These are phyloP conservation scores for Albifimbria verrucaria DNA, from an alignment of 2,329 filamentous ascomycete species.

Conservation along the genomic window DNA sequence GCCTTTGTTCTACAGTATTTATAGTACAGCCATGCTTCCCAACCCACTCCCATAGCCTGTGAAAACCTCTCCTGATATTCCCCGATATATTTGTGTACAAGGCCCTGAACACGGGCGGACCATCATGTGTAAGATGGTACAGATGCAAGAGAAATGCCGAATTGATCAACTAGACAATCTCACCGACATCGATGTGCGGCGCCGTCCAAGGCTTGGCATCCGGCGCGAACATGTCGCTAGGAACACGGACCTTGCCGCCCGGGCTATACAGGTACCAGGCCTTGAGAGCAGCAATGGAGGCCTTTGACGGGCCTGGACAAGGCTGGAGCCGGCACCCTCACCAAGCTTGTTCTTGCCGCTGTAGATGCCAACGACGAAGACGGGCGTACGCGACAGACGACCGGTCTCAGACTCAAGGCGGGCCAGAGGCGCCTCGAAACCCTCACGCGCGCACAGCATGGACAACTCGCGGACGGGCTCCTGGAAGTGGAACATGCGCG, in stretches of 20 bases:
- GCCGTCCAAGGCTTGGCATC: slow-evolving; percentile 63
- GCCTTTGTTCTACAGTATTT: slow-evolving; percentile 36
- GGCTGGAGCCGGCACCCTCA: slow-evolving; percentile 76
- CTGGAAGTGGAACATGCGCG: slow-evolving; percentile 77
- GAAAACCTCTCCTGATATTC: slow-evolving; percentile 13
- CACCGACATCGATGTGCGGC: slow-evolving; percentile 66
- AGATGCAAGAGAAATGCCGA: background rate
- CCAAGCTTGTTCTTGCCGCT: slow-evolving; percentile 88
- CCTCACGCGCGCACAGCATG: slow-evolving; percentile 80
- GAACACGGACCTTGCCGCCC: slow-evolving; percentile 57
- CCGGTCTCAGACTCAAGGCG: slow-evolving; percentile 89
- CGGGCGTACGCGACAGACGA: slow-evolving; percentile 76
- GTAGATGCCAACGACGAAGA: slow-evolving; percentile 92
- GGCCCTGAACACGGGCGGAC: slow-evolving; percentile 13
- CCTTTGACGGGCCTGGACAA: slow-evolving; percentile 75
- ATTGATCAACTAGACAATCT: slow-evolving; percentile 52
- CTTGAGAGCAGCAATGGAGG: slow-evolving; percentile 82
- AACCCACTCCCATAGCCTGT: slow-evolving; percentile 7
- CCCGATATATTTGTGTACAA: slow-evolving; percentile 27
- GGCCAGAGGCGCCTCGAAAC: slow-evolving; percentile 83
- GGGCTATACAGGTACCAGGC: slow-evolving; percentile 96
- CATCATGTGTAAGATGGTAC: slow-evolving; percentile 6
- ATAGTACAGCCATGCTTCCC: slow-evolving; percentile 33
- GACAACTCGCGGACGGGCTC: slow-evolving; percentile 80
- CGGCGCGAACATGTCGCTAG: slow-evolving; percentile 65